Evolutionary conservation across 2,329 filamentous ascomycete genomes (phyloP), one percentile per base, ranked within the genome.

Genomic region (Harringtonia lauricola): DNA sequence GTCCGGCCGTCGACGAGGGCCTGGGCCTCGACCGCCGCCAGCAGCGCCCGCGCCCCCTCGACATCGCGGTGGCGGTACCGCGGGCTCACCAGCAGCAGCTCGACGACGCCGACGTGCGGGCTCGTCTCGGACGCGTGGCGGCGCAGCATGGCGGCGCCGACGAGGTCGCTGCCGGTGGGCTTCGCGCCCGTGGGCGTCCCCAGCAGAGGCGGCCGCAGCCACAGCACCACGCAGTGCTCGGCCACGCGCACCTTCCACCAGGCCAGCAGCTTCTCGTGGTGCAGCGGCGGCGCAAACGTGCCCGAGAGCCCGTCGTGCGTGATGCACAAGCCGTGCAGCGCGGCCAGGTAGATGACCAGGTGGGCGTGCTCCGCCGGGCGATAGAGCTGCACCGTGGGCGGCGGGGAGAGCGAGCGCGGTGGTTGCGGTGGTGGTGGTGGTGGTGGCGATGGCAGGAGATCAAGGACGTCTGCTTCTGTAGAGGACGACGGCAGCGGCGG

Each of bases 281-380:
- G 67, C 29, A 81, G 60, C 0, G 77, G 76, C n/a, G 74, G 73
- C 14, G 77, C 62, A 54, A 81, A 81, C 5, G 68, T 73, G 22
- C 72, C 72, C 30, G 76, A 66, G 49, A 70, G 72, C 53, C 68
- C 64, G 59, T 77, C 75, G 47, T 68, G 62, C 5, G 69, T 71
- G 55, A 82, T 76, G 59, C 76, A 79, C 14, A 68, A 66, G 46
- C 67, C 70, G 51, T 81, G 77, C 21, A 81, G 64, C 38, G 68
- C 66, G 30, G 74, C 75, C 17, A 81, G 64, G 52, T 74, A 73
- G 15, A 70, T 66, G 21, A 76, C 64, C 19, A 80, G 65, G 52
- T 73, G 67, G 24, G 60, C 54, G 51, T 81, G 72, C 30, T 62
- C 56, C 8, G 54, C 55, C 3, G 65, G 59, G 22, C 63, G 59